phyloP scores from a whole-genome alignment of 2,329 filamentous ascomycete species.

The Botryotinia convoluta region DNA sequence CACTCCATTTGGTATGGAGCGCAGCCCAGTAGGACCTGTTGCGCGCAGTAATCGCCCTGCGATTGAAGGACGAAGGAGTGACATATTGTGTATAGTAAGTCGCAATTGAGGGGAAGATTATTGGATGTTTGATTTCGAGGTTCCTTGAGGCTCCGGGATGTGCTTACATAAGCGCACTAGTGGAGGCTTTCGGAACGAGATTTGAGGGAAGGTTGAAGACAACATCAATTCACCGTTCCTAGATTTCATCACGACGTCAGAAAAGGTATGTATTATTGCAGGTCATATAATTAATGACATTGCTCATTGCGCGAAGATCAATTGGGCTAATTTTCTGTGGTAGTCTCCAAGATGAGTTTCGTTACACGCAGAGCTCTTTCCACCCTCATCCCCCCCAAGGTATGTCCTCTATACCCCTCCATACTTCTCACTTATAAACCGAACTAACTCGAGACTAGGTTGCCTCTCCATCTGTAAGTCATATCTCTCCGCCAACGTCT shows the following conservation, averaged over 20 bases:
- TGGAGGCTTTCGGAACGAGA: constrained; percentile 30
- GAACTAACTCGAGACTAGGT: constrained; percentile 33
- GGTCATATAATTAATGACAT: not conserved
- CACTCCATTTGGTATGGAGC: constrained; percentile 45
- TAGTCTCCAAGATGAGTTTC: constrained; percentile 78
- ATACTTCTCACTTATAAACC: not conserved
- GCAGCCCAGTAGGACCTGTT: constrained; percentile 42
- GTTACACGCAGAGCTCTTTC: constrained; percentile 87
- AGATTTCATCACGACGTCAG: constrained; percentile 33
- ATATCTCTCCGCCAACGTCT: not conserved
- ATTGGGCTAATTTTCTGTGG: constrained; percentile 36
- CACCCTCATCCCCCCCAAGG: constrained; percentile 99
- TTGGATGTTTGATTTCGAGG: constrained; percentile 10
- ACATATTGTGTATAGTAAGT: constrained; percentile 50
- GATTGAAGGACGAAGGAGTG: constrained; percentile 59
- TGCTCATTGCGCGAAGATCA: constrained; percentile 20
- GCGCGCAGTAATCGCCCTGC: constrained; percentile 52
- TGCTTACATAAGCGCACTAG: constrained; percentile 29
- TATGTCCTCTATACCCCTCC: constrained; percentile 45
- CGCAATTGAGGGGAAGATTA: constrained; percentile 18
- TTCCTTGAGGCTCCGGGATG: constrained; percentile 19
- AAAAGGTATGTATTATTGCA: constrained; percentile 32
- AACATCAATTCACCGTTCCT: constrained; percentile 26
- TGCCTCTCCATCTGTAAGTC: constrained; percentile 40
- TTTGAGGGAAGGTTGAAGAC: constrained; percentile 22